phyloP scores from a whole-genome alignment of 2,329 filamentous ascomycete genomes.

The Fusarium newnesense region DNA sequence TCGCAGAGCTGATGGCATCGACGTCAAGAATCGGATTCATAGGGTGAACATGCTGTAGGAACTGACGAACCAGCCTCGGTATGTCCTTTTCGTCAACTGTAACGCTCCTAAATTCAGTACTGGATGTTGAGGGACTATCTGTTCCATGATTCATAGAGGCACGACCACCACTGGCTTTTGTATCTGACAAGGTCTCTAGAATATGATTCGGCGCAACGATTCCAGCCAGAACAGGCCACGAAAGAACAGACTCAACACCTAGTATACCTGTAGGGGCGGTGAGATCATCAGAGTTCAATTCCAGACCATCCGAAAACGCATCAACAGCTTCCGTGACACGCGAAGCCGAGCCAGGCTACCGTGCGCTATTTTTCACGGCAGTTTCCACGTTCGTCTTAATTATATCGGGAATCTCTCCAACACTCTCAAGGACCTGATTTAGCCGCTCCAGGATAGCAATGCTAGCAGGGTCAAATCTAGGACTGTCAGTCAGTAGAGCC shows the following conservation, averaged over 20 bases:
- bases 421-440: background rate
- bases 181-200: background rate
- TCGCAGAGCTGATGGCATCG: background rate
- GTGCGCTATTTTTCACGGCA: background rate
- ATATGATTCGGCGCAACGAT: background rate
- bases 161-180: background rate
- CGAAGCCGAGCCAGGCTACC: background rate
- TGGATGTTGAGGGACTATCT: background rate
- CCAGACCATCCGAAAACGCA: background rate
- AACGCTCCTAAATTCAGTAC: fast-evolving
- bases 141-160: background rate
- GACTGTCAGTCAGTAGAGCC: background rate
- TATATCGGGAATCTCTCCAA: background rate
- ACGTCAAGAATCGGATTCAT: background rate
- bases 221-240: background rate
- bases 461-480: background rate
- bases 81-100: background rate
- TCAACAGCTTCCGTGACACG: background rate
- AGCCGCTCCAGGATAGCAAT: background rate
- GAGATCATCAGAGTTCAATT: background rate
- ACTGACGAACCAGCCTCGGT: fast-evolving
- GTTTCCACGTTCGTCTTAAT: background rate
- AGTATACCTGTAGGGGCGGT: background rate
- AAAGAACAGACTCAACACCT: background rate
- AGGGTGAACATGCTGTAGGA: background rate